These are phyloP conservation scores for Colletotrichum brevisporum DNA, from an alignment of 2,329 filamentous ascomycete species.

Conservation along the genomic window DNA sequence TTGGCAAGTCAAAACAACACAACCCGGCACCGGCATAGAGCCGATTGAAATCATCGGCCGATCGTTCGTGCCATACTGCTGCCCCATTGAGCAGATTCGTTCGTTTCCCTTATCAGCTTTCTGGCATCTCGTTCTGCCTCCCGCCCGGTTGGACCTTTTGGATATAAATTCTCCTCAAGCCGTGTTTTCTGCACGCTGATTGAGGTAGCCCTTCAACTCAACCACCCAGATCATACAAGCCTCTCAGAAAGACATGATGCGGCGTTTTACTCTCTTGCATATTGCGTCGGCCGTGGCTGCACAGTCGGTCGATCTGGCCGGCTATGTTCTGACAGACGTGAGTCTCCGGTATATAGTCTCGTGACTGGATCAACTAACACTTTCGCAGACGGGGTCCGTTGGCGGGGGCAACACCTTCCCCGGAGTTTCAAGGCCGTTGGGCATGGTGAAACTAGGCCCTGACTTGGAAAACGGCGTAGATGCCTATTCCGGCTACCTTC, in stretches of 20 bases:
- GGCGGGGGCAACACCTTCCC: slow-evolving; percentile 66
- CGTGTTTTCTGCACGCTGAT: not conserved
- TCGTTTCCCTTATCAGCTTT: too few species aligned
- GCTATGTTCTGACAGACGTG: slow-evolving; percentile 54
- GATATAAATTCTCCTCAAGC: slow-evolving; percentile 4
- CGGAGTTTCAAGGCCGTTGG: slow-evolving; percentile 62
- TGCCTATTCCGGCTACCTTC: slow-evolving; percentile 67
- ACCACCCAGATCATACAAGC: not conserved
- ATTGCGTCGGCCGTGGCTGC: slow-evolving; percentile 22
- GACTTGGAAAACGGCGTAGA: slow-evolving; percentile 64
- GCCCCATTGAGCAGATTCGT: too few species aligned
- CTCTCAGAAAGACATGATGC: slow-evolving; percentile 1
- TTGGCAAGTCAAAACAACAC: too few species aligned
- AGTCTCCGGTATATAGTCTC: slow-evolving; percentile 35
- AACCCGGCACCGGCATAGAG: too few species aligned
- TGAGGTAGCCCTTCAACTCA: not conserved
- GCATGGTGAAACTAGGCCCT: slow-evolving; percentile 65
- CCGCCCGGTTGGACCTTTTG: not conserved
- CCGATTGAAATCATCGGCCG: too few species aligned
- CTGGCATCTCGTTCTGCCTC: too few species aligned
- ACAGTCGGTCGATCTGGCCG: slow-evolving; percentile 46
- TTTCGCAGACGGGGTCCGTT: slow-evolving; percentile 60
- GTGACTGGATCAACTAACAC: slow-evolving; percentile 11
- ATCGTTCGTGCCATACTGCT: too few species aligned
- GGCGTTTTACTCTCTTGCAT: slow-evolving; percentile 13